Conservation (phyloP, 164 flowering plant species). For the Malania oleifera region DNA sequence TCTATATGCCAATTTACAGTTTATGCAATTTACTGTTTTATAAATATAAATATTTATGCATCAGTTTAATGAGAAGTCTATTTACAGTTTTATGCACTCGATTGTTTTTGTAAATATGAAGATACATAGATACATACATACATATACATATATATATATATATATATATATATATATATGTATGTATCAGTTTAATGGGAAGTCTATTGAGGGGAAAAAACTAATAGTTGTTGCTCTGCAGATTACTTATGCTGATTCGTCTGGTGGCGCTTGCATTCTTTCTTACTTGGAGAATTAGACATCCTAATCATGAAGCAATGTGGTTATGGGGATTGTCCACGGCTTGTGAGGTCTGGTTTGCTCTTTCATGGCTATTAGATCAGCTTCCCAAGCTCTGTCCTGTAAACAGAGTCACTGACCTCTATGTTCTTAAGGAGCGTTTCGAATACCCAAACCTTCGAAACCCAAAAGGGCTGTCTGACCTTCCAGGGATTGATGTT, state of each 20-base stretch:
- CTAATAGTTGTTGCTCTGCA: slow-evolving; percentile 22
- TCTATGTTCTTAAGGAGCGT: slow-evolving; percentile 60
- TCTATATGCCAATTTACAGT: too few species aligned
- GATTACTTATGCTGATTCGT: slow-evolving; percentile 60
- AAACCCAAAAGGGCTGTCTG: slow-evolving; percentile 78
- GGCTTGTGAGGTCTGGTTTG: slow-evolving; percentile 82
- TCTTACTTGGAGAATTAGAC: slow-evolving; percentile 71
- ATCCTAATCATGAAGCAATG: slow-evolving; percentile 82
- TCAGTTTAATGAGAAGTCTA: too few species aligned
- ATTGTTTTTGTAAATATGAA: too few species aligned
- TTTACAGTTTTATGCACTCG: too few species aligned
- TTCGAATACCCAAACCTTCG: slow-evolving; percentile 69
- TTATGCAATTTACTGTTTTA: too few species aligned
- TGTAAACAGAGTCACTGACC: slow-evolving; percentile 68
- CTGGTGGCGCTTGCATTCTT: slow-evolving; percentile 67
- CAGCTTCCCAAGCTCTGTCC: slow-evolving; percentile 95
- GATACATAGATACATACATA: too few species aligned
- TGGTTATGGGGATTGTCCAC: slow-evolving; percentile 91
- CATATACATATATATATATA: too few species aligned
- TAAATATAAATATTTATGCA: too few species aligned
- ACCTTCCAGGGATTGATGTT: slow-evolving; percentile 83
- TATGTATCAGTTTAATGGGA: too few species aligned
- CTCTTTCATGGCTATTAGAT: slow-evolving; percentile 86
- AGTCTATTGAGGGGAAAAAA: too few species aligned
- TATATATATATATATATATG: too few species aligned